A percentile compares a stretch with the other conserved stretches of the same genome.
phyloP scores from a whole-genome alignment of 768 basidiomycete species.

The Podaxis carcinomalis region DNA sequence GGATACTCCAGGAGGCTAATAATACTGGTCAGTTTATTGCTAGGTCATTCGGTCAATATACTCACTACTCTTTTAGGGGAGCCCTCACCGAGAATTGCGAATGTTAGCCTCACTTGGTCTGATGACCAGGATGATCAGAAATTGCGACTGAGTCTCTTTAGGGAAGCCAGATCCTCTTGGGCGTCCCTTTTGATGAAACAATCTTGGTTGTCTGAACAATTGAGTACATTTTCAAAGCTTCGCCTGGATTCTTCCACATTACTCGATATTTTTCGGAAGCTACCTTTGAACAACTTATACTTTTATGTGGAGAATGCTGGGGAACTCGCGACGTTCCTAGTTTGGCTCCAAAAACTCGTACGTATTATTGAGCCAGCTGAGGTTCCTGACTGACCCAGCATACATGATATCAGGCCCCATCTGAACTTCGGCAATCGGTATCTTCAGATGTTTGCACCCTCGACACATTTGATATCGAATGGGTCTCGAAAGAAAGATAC shows the following conservation, averaged over 20 bases:
- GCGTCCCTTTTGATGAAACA: background rate
- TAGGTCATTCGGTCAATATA: background rate
- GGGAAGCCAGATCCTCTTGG: background rate
- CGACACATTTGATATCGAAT: background rate
- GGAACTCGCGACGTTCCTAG: background rate
- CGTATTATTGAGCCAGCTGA: background rate
- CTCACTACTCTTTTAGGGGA: background rate
- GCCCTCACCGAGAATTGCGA: background rate
- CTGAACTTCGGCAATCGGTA: background rate
- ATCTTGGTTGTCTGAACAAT: background rate
- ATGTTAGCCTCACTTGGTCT: background rate
- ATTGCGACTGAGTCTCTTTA: background rate
- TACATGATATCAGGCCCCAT: background rate
- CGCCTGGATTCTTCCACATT: background rate
- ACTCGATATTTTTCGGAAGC: background rate
- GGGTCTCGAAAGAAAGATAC: background rate
- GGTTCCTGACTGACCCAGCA: background rate
- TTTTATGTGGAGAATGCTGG: background rate
- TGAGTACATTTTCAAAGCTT: background rate
- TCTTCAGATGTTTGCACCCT: background rate
- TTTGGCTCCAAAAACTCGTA: background rate
- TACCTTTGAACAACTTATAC: background rate
- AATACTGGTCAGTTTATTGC: background rate
- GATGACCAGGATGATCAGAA: background rate
- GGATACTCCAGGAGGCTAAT: background rate